phyloP scores from a whole-genome alignment of 345 rosid genomes.

The Iberis pinnata region DNA sequence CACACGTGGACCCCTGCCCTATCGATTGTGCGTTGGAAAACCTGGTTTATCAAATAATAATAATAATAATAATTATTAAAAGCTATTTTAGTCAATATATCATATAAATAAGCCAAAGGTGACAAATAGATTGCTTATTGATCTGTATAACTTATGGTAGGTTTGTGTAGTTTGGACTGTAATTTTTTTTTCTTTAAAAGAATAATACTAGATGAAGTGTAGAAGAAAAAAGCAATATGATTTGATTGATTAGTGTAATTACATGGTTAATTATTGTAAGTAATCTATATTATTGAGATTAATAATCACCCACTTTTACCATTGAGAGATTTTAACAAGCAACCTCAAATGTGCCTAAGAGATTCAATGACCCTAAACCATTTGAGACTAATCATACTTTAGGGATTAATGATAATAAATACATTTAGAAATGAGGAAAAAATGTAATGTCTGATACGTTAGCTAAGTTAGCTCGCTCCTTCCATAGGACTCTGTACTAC shows the following conservation, averaged over 20 bases:
- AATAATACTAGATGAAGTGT: constrained; percentile 13
- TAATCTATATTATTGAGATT: constrained; percentile 6
- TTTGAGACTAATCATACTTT: background rate
- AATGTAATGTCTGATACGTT: no score
- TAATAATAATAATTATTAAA: constrained; percentile 7
- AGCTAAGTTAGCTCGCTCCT: no score
- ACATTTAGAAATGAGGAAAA: background rate
- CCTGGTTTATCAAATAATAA: no score
- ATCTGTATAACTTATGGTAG: constrained; percentile 18
- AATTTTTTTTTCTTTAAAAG: background rate
- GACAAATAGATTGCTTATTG: constrained; percentile 21
- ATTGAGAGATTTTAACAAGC: constrained; percentile 11
- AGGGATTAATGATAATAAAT: background rate
- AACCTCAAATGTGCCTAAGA: background rate
- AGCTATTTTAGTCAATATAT: constrained; percentile 18
- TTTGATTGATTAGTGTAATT: constrained; percentile 16
- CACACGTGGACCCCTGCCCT: no score
- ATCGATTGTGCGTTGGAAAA: no score
- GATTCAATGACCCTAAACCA: background rate
- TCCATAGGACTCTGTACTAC: no score
- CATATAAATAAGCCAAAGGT: constrained; percentile 18
- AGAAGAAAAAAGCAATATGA: constrained; percentile 16
- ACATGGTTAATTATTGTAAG: constrained; percentile 1
- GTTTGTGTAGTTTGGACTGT: constrained; percentile 27
- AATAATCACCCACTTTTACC: background rate